Percentiles rank a stretch among this genome's conserved stretches.
Evolutionary conservation across 2,329 filamentous ascomycete species (phyloP).

Genomic region (Arthrinium phaeospermum): DNA sequence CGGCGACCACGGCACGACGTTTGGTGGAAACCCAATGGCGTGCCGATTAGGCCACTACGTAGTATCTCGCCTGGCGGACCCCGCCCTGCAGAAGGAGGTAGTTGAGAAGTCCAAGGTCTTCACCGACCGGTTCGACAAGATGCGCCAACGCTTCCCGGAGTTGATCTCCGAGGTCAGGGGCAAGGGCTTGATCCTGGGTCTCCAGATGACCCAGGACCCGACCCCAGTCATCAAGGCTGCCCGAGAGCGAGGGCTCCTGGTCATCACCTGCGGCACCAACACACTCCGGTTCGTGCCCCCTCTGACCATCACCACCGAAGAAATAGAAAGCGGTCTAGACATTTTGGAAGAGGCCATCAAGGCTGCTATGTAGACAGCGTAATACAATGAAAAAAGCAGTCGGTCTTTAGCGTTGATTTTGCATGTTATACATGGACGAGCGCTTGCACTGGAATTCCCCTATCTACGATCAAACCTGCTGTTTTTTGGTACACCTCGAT

Average conservation of each 20-base stretch:
- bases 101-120: conserved; percentile 65
- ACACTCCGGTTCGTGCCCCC: conserved; percentile 92
- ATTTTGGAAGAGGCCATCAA: conserved; percentile 74
- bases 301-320: conserved; percentile 77
- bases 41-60: conserved; percentile 87
- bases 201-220: conserved; percentile 80
- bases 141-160: conserved; percentile 62
- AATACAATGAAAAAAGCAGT: too few species aligned
- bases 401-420: neutral
- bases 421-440: neutral
- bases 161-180: conserved; percentile 82
- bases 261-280: conserved; percentile 93
- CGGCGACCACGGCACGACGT: conserved; percentile 93
- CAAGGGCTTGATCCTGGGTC: conserved; percentile 81
- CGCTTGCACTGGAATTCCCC: neutral
- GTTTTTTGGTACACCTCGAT: too few species aligned
- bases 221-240: conserved; percentile 81
- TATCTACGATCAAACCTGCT: neutral
- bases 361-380: conserved; percentile 38
- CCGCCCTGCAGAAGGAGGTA: conserved; percentile 73
- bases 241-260: conserved; percentile 81
- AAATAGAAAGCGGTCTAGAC: conserved; percentile 78
- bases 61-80: conserved; percentile 75
- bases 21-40: conserved; percentile 89
- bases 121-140: conserved; percentile 51